Conservation (phyloP, 2,329 filamentous ascomycete genomes). For the Scytalidium sp. region DNA sequence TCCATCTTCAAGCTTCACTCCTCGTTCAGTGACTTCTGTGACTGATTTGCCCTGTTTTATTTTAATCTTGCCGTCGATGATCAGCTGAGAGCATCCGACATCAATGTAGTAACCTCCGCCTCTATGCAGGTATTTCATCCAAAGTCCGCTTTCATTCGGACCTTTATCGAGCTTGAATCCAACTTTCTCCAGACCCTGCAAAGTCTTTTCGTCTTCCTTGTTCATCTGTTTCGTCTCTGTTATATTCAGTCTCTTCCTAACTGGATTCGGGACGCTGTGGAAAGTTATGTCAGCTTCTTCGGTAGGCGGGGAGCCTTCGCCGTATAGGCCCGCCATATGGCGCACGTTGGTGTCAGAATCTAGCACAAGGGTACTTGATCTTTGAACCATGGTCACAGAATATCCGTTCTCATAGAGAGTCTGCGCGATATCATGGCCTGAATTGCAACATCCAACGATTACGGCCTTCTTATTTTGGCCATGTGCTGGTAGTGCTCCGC, state of each 20-base stretch:
- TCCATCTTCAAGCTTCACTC: conserved; percentile 40
- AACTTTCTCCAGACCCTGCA: conserved; percentile 49
- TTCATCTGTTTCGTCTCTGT: conserved; percentile 37
- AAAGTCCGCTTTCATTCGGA: conserved; percentile 49
- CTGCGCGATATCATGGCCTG: conserved; percentile 66
- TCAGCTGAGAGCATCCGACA: conserved; percentile 49
- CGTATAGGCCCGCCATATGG: conserved; percentile 37
- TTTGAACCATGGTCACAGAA: conserved; percentile 66
- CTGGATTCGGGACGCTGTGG: conserved; percentile 54
- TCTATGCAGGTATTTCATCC: conserved; percentile 57
- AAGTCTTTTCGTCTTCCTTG: conserved; percentile 31
- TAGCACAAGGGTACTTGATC: conserved; percentile 62
- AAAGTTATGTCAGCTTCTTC: conserved; percentile 64
- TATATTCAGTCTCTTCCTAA: conserved; percentile 58
- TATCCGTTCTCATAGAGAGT: conserved; percentile 66
- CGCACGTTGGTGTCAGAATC: conserved; percentile 44
- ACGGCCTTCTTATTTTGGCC: conserved; percentile 56
- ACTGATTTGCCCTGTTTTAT: conserved; percentile 47
- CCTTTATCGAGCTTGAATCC: conserved; percentile 59
- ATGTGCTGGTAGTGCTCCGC: conserved; percentile 42
- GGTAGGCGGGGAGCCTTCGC: conserved; percentile 47
- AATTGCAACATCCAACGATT: conserved; percentile 67
- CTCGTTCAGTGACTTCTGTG: conserved; percentile 34
- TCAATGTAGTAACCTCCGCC: conserved; percentile 58
- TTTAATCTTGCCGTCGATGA: conserved; percentile 49